Evolutionary conservation across 495 filamentous ascomycete species (phyloP), one percentile per base, ranked within the genome.

Genomic region (Neurospora sublineolata): DNA sequence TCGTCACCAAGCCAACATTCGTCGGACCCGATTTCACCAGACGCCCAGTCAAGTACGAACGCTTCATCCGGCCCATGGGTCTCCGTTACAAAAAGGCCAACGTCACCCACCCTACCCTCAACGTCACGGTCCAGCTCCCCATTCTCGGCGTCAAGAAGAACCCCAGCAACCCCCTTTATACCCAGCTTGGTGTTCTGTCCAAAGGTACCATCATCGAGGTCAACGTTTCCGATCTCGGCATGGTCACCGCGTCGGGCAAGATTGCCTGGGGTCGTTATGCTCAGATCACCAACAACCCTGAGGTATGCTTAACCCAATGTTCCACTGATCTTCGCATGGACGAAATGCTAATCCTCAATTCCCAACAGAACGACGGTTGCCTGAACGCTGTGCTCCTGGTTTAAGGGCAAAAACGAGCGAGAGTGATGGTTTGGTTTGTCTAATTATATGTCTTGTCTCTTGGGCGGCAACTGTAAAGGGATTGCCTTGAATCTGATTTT

Each of bases 111-210:
- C 76, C 79, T 9, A 79, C 78, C 12, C 76, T 81, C 71, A 81
- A 81, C 71, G 79, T 81, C 33, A 81, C 79, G 0, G 92, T 98
- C 10, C 94, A 99, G 76, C 83, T 99, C 23, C 95, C 94, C 18
- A 97, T 99, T 71, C 87, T 99, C 69, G 87, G 86, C 58, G 95
- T 99, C 75, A 98, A 98, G 87, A 98, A 99, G 90, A 99, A 97
- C 84, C 95, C 95, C 12, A 92, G 95, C 83, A 94, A 92, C 79
- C 93, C 93, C 3, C 88, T 97, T 80, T 98, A 78, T 80, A 98
- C 96, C 5, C 94, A 97, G 76, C 85, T 98, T 20, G 95, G 95
- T 72, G 95, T 98, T 8, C 78, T 99, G 75, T 97, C 93, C 37
- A 95, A 94, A 83, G 95, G 95, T 69, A 97, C 95, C 11, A 92